A percentile compares a stretch with the other conserved stretches of the same genome.
phyloP scores from a whole-genome alignment of 2,329 filamentous ascomycete genomes.

The Chalaropsis ovoidea region DNA sequence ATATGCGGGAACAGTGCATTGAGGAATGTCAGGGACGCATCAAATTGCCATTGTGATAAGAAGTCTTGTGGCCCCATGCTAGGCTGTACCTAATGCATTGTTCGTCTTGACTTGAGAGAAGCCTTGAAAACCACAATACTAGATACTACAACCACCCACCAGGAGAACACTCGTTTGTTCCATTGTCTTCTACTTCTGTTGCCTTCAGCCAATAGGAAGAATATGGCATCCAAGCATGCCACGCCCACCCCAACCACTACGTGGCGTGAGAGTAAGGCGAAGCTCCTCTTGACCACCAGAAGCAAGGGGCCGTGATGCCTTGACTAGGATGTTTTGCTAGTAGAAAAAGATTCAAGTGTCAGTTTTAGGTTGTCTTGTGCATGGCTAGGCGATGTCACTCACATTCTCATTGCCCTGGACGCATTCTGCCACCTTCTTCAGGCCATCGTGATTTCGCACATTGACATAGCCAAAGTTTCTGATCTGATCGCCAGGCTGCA shows the following conservation, averaged over 20 bases:
- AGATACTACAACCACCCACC: background rate
- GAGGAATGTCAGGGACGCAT: conserved; percentile 7
- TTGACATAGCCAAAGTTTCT: conserved; percentile 78
- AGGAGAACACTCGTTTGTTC: background rate
- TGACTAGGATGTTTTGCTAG: conserved; percentile 61
- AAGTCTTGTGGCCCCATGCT: background rate
- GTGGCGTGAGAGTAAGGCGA: conserved; percentile 62
- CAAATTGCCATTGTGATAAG: conserved; percentile 2
- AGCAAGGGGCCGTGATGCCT: conserved; percentile 44
- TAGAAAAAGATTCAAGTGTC: conserved; percentile 11
- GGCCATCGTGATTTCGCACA: conserved; percentile 71
- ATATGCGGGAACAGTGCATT: conserved; percentile 4
- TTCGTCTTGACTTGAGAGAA: background rate
- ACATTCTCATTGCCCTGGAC: conserved; percentile 86
- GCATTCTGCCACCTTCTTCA: conserved; percentile 77
- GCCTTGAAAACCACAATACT: background rate
- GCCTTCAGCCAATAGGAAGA: conserved; percentile 46
- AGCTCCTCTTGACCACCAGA: conserved; percentile 45
- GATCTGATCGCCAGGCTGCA: conserved; percentile 71
- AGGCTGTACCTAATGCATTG: conserved; percentile 7
- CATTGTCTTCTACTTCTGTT: background rate
- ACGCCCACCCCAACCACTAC: conserved; percentile 77
- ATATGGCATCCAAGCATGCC: conserved; percentile 87
- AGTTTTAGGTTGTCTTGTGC: conserved; percentile 1
- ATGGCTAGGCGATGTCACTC: conserved; percentile 36